phyloP scores from a whole-genome alignment of 192 early-diverging fungal genomes.

The Rhizophagus clarus region DNA sequence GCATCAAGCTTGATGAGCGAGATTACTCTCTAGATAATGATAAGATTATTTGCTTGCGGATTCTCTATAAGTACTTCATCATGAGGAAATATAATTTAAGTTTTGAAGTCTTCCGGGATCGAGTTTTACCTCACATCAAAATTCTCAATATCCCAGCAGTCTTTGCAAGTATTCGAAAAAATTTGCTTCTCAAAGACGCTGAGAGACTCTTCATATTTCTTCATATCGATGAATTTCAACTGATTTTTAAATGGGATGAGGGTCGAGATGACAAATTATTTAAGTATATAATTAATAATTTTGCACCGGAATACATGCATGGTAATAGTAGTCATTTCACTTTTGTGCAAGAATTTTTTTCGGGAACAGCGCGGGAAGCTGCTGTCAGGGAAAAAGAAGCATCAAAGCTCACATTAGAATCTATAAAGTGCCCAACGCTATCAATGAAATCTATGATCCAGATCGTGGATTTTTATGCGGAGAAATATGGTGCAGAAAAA shows the following conservation, averaged over 20 bases:
- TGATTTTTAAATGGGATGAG: conserved; percentile 13
- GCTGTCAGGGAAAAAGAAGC: conserved; percentile 13
- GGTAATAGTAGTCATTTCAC: too few species aligned
- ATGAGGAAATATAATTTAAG: conserved; percentile 16
- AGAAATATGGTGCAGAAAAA: conserved; percentile 10
- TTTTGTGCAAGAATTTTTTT: conserved; percentile 4
- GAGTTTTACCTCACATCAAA: conserved; percentile 14
- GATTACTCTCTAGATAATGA: background rate
- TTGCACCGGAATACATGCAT: background rate
- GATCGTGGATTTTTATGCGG: conserved; percentile 22
- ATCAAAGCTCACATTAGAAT: conserved; percentile 17
- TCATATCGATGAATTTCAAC: conserved; percentile 23
- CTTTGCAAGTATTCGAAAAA: conserved; percentile 20
- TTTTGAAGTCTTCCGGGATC: conserved; percentile 14
- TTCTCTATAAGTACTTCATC: conserved; percentile 29
- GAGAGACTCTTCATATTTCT: conserved; percentile 7
- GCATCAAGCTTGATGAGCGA: background rate
- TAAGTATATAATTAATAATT: background rate
- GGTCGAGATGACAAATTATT: background rate
- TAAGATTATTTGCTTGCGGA: conserved; percentile 28
- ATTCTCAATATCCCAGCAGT: conserved; percentile 12
- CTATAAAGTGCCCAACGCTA: conserved; percentile 15
- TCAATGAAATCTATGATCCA: conserved; percentile 20
- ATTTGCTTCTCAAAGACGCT: conserved; percentile 1
- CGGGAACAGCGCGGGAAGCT: conserved; percentile 20